Evolutionary conservation across 495 filamentous ascomycete genomes (phyloP), one percentile per base, ranked within the genome.

Genomic region (Neurospora sp.): DNA sequence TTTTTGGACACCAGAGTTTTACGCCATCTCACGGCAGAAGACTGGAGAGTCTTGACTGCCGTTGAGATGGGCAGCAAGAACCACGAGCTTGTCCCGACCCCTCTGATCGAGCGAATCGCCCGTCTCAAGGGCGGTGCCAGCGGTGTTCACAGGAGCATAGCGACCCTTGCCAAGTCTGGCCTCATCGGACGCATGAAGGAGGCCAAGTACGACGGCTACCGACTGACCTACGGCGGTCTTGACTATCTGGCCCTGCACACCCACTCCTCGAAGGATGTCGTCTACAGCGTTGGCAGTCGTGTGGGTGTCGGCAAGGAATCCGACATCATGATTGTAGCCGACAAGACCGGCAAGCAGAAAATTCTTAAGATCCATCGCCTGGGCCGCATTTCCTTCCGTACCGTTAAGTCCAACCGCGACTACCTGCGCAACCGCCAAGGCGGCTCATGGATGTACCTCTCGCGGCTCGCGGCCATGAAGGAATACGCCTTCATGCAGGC

Each of bases 221-320:
- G 96, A 69, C 90, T 99, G 31, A 96, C 95, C 31, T 98, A 98
- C 82, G 96, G 96, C 75, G 96, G 96, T 4, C 90, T 98, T 45
- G 96, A 99, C 84, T 99, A 99, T 81, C 90, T 98, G 19, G 93
- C 96, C 11, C 88, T 99, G 71, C 91, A 98, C 80, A 90, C 94
- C 9, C 92, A 97, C 83, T 90, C 93, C 24, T 92, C 91, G 78
- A 86, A 89, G 73, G 88, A 89, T 71, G 86, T 84, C 76, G 88
- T 98, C 59, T 98, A 97, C 87, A 94, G 91, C 73, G 93, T 97
- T 34, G 96, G 96, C 70, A 95, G 92, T 83, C 94, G 97, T 78
- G 92, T 99, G 76, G 96, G 96, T 71, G 93, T 98, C 9, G 96
- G 96, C 76, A 99, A 99, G 84, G 96, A 99, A 84, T 93, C 90